Percentiles rank a stretch among this genome's conserved stretches.
Evolutionary conservation across 75 land plant genomes (phyloP).

Genomic region (Pinus albicaulis): DNA sequence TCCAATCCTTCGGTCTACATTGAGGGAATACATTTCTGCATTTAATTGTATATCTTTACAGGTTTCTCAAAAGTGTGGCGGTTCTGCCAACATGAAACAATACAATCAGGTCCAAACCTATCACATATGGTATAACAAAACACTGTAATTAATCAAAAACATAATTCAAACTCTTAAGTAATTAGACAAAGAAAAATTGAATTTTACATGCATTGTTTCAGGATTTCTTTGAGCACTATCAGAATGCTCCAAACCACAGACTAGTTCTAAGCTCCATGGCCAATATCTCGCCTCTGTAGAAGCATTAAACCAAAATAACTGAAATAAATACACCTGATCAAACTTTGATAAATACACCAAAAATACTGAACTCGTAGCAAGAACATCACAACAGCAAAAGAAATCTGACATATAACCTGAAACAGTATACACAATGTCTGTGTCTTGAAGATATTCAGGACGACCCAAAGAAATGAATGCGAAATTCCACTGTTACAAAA

Average conservation of each 20-base stretch:
- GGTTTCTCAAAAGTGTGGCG: constrained; percentile 90
- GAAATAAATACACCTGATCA: neutral
- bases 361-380: no score
- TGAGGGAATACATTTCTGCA: neutral
- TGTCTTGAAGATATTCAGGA: constrained; percentile 39
- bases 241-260: constrained; percentile 44
- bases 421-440: constrained; percentile 33
- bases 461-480: constrained; percentile 47
- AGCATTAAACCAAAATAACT: neutral
- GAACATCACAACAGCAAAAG: no score
- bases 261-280: constrained; percentile 56
- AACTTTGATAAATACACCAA: no score
- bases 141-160: neutral
- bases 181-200: neutral
- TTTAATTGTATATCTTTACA: constrained; percentile 34
- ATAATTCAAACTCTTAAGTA: neutral
- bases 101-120: neutral
- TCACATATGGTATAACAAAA: neutral
- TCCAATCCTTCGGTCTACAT: no score
- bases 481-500: constrained; percentile 39
- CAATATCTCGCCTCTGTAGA: constrained; percentile 31
- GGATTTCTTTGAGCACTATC: constrained; percentile 38
- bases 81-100: constrained; percentile 39
- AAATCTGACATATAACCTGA: constrained; percentile 20
- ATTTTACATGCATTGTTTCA: constrained; percentile 41